Percentiles rank a stretch among this genome's conserved stretches.
Evolutionary conservation across 2,329 filamentous ascomycete species (phyloP).

Genomic region (Ceratocystis harringtonii): DNA sequence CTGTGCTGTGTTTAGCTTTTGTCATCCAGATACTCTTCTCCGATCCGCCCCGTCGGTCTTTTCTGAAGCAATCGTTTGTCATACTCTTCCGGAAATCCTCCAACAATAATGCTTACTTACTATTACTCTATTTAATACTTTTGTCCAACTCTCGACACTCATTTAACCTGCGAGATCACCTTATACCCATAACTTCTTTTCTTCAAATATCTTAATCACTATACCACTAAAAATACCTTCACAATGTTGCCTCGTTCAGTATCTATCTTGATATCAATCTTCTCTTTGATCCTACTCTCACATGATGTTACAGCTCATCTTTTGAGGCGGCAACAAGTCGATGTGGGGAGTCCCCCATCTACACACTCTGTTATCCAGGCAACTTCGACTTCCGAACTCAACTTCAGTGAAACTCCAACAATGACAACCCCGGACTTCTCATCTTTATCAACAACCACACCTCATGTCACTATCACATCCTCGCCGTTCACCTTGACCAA

Average conservation of each 20-base stretch:
- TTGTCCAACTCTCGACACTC: background rate
- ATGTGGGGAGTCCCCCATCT: background rate
- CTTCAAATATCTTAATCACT: background rate
- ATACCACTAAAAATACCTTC: background rate
- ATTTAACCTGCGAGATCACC: background rate
- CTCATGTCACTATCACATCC: background rate
- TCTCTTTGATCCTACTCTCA: constrained; percentile 28
- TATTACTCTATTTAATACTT: background rate
- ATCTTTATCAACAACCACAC: background rate
- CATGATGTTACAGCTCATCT: constrained; percentile 27
- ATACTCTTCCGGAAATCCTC: background rate
- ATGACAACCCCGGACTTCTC: background rate
- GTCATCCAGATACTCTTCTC: background rate
- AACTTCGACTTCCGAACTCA: background rate
- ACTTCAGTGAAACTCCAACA: background rate
- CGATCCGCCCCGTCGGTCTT: background rate
- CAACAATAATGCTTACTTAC: background rate
- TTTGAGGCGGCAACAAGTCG: constrained; percentile 25
- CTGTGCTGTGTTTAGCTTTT: background rate
- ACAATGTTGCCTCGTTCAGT: constrained; percentile 10
- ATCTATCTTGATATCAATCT: constrained; percentile 19
- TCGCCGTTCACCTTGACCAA: background rate
- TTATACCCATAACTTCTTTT: background rate
- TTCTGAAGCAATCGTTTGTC: constrained; percentile 1
- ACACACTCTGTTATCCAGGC: background rate